Percentiles rank a stretch among this genome's conserved stretches.
Conservation (phyloP, 2,329 filamentous ascomycete genomes). For the Colletotrichum godetiae region DNA sequence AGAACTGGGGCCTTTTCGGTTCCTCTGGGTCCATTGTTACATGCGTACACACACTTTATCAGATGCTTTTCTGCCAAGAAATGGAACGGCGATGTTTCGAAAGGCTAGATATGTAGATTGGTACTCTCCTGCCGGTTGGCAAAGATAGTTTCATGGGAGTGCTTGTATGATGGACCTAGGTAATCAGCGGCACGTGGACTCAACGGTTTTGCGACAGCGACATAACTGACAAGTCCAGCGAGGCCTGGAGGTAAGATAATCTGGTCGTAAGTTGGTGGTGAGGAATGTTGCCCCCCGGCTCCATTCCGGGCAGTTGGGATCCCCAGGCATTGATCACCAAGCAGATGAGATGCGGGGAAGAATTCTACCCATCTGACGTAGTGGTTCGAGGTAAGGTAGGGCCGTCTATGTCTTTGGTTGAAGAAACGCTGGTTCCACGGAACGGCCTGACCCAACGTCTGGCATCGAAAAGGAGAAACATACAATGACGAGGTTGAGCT, state of each 20-base stretch:
- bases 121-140: background rate
- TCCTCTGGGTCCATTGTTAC: constrained; percentile 12
- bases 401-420: background rate
- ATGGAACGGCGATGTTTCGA: background rate
- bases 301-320: background rate
- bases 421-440: background rate
- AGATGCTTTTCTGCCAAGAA: background rate
- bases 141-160: background rate
- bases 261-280: background rate
- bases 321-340: background rate
- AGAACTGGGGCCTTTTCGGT: constrained; percentile 14
- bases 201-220: background rate
- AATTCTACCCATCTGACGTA: background rate
- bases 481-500: background rate
- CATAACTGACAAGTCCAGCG: background rate
- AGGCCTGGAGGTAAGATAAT: background rate
- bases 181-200: background rate
- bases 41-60: constrained; percentile 1
- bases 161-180: background rate
- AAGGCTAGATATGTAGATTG: background rate
- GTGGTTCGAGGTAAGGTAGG: background rate
- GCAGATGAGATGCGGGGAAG: background rate
- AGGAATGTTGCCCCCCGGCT: background rate
- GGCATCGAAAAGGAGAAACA: background rate
- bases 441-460: background rate